Evolutionary conservation across 805 yeast species (phyloP), one percentile per base, ranked within the genome.

Genomic region (Wickerhamiella brachini): DNA sequence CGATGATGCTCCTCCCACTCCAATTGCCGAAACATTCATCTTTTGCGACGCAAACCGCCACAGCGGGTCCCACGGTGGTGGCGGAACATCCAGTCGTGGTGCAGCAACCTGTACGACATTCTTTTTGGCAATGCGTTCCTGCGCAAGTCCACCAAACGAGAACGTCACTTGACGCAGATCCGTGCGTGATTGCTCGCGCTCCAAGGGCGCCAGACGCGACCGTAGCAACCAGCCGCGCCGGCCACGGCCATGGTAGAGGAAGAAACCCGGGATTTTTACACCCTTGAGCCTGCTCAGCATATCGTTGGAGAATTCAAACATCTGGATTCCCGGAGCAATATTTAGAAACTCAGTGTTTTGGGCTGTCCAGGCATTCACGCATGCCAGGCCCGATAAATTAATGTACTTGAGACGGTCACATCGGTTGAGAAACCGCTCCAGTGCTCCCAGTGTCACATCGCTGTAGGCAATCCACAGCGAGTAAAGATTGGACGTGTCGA

Each of bases 221-320:
- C 64, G 55, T 64, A 79, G 82, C 17, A 87, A 64, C 95, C 95
- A 87, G 12, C 85, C 81, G 54, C 96, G 72, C 54, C 95, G 72
- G 4, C 95, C 94, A 57, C 78, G 80, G 31, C 71, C 71, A 13
- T 54, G 53, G 45, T 64, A 64, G 17, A 64, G 59, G 61, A 70
- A 22, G 70, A 72, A 55, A 50, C 73, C 65, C 18, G 66, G 53
- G 54, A 62, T 50, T 47, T 60, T 64, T 58, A 69, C 49, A 34
- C 59, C 59, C 44, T 56, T 49, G 50, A 66, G 49, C 48, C 59
- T 54, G 20, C 38, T 49, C 23, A 65, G 54, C 37, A 60, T 53
- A 29, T 63, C 61, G 23, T 62, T 54, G 49, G 66, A 51, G 52
- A 81, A 76, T 64, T 87, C 96, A 53, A 83, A 68, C 3, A 85